phyloP scores from a whole-genome alignment of 208 protist genomes.

The Crithidia sp. region DNA sequence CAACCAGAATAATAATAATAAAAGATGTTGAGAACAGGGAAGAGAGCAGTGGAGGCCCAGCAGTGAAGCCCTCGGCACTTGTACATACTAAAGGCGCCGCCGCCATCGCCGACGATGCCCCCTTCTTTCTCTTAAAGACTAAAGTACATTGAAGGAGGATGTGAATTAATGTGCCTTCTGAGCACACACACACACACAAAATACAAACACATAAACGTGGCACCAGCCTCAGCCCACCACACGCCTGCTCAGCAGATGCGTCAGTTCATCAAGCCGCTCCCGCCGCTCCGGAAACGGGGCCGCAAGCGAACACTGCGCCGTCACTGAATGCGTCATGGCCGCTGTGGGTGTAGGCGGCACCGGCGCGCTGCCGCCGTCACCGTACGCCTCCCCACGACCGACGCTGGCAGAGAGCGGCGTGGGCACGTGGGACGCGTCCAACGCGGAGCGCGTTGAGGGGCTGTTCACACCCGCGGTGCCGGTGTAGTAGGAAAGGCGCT shows the following conservation, averaged over 20 bases:
- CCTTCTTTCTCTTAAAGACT: too few relatives aligned
- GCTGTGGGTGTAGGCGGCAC: not conserved
- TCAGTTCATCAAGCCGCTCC: conserved; percentile 46
- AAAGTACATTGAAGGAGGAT: too few relatives aligned
- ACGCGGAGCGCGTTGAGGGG: not conserved
- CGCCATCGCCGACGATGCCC: too few relatives aligned
- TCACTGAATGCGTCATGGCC: not conserved
- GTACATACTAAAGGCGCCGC: too few relatives aligned
- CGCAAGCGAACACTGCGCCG: not conserved
- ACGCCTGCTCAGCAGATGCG: conserved; percentile 41
- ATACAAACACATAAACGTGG: not conserved
- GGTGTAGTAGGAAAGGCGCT: conserved; percentile 29
- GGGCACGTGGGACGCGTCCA: not conserved
- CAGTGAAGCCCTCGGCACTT: too few relatives aligned
- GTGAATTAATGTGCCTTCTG: too few relatives aligned
- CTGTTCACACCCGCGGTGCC: not conserved
- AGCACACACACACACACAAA: not conserved
- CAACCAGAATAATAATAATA: too few relatives aligned
- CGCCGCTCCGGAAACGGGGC: conserved; percentile 29
- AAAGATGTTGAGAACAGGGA: too few relatives aligned
- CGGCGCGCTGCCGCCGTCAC: not conserved
- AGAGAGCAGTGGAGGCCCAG: too few relatives aligned
- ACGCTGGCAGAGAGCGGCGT: not conserved
- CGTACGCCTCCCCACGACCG: not conserved
- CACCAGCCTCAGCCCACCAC: conserved; percentile 1